Base-by-base conservation (phyloP, 306 rosid species). In the Potentilla sterilis region DNA sequence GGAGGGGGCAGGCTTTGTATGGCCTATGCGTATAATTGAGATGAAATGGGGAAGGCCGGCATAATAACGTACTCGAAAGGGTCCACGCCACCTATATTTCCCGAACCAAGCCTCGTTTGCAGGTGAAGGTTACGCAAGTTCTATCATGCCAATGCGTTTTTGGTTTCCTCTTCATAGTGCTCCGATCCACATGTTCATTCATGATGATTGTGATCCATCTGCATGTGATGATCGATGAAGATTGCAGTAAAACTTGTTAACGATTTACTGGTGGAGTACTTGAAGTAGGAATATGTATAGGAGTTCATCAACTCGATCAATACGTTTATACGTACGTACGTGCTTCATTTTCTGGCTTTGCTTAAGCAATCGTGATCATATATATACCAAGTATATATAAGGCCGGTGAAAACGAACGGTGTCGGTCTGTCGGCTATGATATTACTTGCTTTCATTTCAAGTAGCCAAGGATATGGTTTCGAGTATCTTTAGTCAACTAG, bases 41-140 rank as follows among this genome's bases (percentile, higher is more conserved):
- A n/a, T n/a, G 47, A 57, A n/a, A 54, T 46, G 52, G 77, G 76
- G 46, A 65, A 42, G 77, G 74, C 64, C 83, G 73, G 83, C 69
- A 59, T 40, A 38, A 4, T 9, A 59, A 61, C 28, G 61, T 7
- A 52, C 57, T 28, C n/a, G 22, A 32, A 51, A 62, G 51, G 69
- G 80, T 69, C 80, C 83, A 69, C 77, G 18, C 19, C 49, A 57
- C 75, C 70, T 67, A 68, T 49, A 46, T 61, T 75, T 48, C 46
- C 58, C 79, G 12, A 48, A 61, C 28, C 66, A 69, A 32, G 34
- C 41, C 68, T n/a, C 19, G 19, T 62, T 75, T 58, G 9, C 42
- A 59, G 67, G 24, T 16, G 72, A 74, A 68, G 66, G 24, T 48
- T 11, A 15, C 52, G 77, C 54, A 73, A 41, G 52, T 41, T 55